Conservation (phyloP, 2,329 filamentous ascomycete genomes). For the Salinomyces thailandicus region DNA sequence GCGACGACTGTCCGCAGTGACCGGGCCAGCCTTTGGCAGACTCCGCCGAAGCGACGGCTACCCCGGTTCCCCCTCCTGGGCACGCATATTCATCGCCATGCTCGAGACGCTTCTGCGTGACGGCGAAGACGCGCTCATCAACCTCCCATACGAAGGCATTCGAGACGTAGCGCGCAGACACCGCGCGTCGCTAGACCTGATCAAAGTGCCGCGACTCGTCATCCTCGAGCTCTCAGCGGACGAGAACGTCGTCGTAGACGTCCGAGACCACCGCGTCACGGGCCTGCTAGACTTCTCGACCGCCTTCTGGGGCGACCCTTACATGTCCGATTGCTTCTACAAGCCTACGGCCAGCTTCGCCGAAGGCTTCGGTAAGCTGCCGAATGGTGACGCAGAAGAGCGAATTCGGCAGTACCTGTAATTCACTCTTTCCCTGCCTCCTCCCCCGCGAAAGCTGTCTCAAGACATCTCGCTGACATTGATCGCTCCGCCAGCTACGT, state of each 20-base stretch:
- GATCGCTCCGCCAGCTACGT: slow-evolving; percentile 29
- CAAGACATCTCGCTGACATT: background rate
- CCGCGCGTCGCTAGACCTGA: slow-evolving; percentile 37
- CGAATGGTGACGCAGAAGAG: slow-evolving; percentile 23
- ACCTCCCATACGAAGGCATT: slow-evolving; percentile 46
- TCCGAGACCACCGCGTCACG: slow-evolving; percentile 36
- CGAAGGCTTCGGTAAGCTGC: slow-evolving; percentile 32
- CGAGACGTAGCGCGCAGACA: slow-evolving; percentile 39
- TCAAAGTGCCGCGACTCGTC: slow-evolving; percentile 43
- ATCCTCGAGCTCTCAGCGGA: slow-evolving; percentile 39
- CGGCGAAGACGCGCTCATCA: slow-evolving; percentile 49
- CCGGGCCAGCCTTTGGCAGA: slow-evolving; percentile 42
- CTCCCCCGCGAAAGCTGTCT: no score
- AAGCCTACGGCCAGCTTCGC: slow-evolving; percentile 32
- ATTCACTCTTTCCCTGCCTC: no score
- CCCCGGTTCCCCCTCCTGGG: slow-evolving; percentile 40
- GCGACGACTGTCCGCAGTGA: slow-evolving; percentile 35
- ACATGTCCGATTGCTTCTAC: slow-evolving; percentile 43
- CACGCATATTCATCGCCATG: slow-evolving; percentile 41
- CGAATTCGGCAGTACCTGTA: slow-evolving; percentile 33
- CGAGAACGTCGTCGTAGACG: slow-evolving; percentile 43
- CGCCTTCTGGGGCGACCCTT: slow-evolving; percentile 47
- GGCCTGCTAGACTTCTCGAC: slow-evolving; percentile 45
- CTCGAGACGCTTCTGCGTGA: slow-evolving; percentile 46
- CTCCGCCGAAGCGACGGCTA: slow-evolving; percentile 19